Conservation (phyloP, 108 stramenopile genomes). For the Fistulifera pelliculosa region DNA sequence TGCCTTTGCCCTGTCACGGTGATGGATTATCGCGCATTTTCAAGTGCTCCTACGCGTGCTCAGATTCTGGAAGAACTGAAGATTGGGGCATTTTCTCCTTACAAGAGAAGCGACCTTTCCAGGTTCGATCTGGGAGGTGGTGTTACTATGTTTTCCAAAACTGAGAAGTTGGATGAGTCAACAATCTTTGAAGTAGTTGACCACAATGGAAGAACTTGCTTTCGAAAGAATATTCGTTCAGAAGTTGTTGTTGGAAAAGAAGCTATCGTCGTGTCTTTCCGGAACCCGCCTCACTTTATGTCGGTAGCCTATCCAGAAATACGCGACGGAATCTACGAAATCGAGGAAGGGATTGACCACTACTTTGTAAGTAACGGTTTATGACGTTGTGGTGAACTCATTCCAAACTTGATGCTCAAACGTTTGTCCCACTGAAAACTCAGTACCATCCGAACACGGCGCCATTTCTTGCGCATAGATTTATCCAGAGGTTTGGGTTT, state of each 20-base stretch:
- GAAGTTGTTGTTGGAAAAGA: neutral
- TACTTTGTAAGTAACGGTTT: conserved; percentile 23
- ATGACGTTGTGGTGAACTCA: too few species aligned
- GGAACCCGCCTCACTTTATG: conserved; percentile 34
- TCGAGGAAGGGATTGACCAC: conserved; percentile 58
- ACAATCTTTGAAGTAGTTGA: conserved; percentile 11
- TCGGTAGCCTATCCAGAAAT: conserved; percentile 25
- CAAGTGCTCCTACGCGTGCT: conserved; percentile 4
- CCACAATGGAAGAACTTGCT: conserved; percentile 6
- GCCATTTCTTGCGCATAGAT: conserved; percentile 40
- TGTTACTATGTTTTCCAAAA: too few species aligned
- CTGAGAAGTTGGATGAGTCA: neutral
- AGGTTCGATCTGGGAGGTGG: too few species aligned
- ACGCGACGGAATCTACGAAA: conserved; percentile 54
- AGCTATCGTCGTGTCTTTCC: conserved; percentile 1
- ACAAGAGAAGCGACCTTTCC: neutral
- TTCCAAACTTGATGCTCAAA: too few species aligned
- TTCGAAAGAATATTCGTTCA: conserved; percentile 24
- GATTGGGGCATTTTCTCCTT: conserved; percentile 30
- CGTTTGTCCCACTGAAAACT: neutral
- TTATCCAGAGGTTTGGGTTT: conserved; percentile 56
- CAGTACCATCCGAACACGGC: conserved; percentile 36
- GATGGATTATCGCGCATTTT: conserved; percentile 29
- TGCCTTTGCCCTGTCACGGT: conserved; percentile 30
- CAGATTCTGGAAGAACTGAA: conserved; percentile 14